Conservation (phyloP, 495 filamentous ascomycete genomes). For the Filosporella fistucella region DNA sequence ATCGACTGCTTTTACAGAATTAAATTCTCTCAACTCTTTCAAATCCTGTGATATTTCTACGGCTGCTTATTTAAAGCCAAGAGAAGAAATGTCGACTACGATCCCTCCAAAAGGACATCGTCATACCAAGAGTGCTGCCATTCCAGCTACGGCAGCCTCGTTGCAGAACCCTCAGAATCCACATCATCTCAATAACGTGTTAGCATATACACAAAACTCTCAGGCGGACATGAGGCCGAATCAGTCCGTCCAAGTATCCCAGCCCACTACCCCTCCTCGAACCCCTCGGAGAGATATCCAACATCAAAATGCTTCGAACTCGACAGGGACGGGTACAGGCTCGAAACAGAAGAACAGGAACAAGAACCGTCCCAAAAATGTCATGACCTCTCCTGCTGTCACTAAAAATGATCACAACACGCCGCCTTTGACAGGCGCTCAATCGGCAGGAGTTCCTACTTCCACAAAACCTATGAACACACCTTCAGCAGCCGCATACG, state of each 20-base stretch:
- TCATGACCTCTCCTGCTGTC: slow-evolving; percentile 29
- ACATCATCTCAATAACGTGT: slow-evolving; percentile 21
- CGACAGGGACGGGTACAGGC: slow-evolving; percentile 8
- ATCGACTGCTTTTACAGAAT: slow-evolving; percentile 3
- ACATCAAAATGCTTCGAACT: slow-evolving; percentile 12
- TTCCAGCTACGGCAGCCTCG: slow-evolving; percentile 9
- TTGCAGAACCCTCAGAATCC: slow-evolving; percentile 24
- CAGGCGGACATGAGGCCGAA: slow-evolving; percentile 16
- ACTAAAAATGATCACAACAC: slow-evolving; percentile 33
- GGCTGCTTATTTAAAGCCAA: slow-evolving; percentile 25
- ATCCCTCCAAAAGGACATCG: slow-evolving; percentile 17
- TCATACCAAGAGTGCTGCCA: slow-evolving; percentile 22
- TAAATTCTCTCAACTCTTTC: slow-evolving; percentile 12
- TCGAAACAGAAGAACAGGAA: slow-evolving; percentile 31
- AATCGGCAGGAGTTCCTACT: slow-evolving; percentile 21
- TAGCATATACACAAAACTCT: too few species aligned
- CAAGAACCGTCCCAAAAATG: slow-evolving; percentile 31
- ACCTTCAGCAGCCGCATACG: slow-evolving; percentile 65
- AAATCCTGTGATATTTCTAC: slow-evolving; percentile 14
- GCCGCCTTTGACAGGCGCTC: slow-evolving; percentile 31
- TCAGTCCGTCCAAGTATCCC: slow-evolving; percentile 4
- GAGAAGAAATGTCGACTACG: slow-evolving; percentile 20
- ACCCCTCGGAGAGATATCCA: slow-evolving; percentile 21
- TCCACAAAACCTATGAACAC: slow-evolving; percentile 28
- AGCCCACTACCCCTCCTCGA: slow-evolving; percentile 21